Evolutionary conservation across 257 asterid species (phyloP), one percentile per base, ranked within the genome.

Genomic region (Forsythia suspensa): DNA sequence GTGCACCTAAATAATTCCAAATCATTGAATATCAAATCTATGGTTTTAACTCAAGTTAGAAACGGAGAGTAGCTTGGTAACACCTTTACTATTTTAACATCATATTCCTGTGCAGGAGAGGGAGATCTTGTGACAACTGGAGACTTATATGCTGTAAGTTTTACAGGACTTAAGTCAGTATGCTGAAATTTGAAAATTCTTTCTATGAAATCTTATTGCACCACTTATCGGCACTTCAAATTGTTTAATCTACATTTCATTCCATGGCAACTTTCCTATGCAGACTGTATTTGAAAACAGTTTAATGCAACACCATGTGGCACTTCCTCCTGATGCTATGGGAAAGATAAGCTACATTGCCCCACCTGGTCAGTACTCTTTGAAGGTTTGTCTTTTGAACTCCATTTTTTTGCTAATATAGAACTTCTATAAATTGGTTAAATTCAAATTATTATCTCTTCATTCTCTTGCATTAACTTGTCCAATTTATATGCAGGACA

Each of bases 291-390:
- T 83, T 57, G 99, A 96, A 88, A 96, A 96, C 88, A 95, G 88
- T 81, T 89, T 95, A 84, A 88, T 95, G 96, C 80, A 93, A 79
- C 98, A 93, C 84, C 92, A 77, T 80, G 97, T 95, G 72, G 96
- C 92, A 73, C 97, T 95, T 87, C 98, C 97, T 76, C 99, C 98
- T 80, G 97, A 95, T 72, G 95, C 95, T 55, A 95, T 92, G 99
- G 99, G 99, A 57, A 95, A 95, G 95, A 83, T 95, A 71, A 89
- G 96, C 80, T 95, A 91, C 70, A 77, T 95, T 70, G 99, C 99
- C 68, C 99, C 99, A 34, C 70, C 98, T 67, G 99, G 99, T 46
- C 96, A 95, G 63, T 93, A 95, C 83, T 92, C 99, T 1, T 81
- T 93, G 88, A 91, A 93, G 97, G 99, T 95, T 79, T 77, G 85